Percentiles rank a stretch among this genome's conserved stretches.
Conservation (phyloP, 2,329 filamentous ascomycete genomes). For the Calonectria fujianensis region DNA sequence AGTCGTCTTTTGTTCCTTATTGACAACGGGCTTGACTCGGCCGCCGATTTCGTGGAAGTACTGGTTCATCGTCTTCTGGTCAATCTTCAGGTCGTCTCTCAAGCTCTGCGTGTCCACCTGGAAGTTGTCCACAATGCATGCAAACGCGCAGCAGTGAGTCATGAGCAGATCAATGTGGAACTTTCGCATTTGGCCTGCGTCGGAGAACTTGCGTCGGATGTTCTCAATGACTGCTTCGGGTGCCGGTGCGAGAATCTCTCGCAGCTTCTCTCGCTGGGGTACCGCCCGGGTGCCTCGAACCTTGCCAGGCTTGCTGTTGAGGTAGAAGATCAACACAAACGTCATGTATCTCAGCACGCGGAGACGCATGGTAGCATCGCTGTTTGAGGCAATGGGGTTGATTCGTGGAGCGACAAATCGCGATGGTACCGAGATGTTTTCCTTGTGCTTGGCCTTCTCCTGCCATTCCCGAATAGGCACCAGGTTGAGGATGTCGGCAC, state of each 20-base stretch:
- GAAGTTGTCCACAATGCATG: constrained; percentile 83
- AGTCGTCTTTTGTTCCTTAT: constrained; percentile 75
- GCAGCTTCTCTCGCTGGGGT: constrained; percentile 77
- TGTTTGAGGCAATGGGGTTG: constrained; percentile 70
- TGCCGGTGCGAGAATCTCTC: constrained; percentile 73
- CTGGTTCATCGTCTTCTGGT: constrained; percentile 80
- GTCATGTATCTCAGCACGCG: constrained; percentile 77
- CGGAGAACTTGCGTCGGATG: constrained; percentile 82
- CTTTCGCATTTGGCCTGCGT: constrained; percentile 79
- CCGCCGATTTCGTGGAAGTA: constrained; percentile 88
- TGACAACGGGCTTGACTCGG: constrained; percentile 76
- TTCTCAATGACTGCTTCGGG: constrained; percentile 79
- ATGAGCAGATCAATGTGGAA: constrained; percentile 83
- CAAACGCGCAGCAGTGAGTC: constrained; percentile 83
- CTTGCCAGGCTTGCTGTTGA: constrained; percentile 66
- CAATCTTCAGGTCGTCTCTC: constrained; percentile 82
- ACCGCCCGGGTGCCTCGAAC: constrained; percentile 70
- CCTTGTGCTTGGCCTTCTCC: constrained; percentile 75
- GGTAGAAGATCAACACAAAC: constrained; percentile 74
- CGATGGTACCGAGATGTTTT: constrained; percentile 74
- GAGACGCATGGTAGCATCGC: constrained; percentile 71
- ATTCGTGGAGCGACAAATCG: constrained; percentile 81
- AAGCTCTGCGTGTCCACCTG: constrained; percentile 82
- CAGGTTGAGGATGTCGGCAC: constrained; percentile 78
- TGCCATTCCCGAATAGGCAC: constrained; percentile 86